These are phyloP conservation scores for Nigrospora osmanthi DNA, from an alignment of 2,329 filamentous ascomycete genomes.

Conservation along the genomic window DNA sequence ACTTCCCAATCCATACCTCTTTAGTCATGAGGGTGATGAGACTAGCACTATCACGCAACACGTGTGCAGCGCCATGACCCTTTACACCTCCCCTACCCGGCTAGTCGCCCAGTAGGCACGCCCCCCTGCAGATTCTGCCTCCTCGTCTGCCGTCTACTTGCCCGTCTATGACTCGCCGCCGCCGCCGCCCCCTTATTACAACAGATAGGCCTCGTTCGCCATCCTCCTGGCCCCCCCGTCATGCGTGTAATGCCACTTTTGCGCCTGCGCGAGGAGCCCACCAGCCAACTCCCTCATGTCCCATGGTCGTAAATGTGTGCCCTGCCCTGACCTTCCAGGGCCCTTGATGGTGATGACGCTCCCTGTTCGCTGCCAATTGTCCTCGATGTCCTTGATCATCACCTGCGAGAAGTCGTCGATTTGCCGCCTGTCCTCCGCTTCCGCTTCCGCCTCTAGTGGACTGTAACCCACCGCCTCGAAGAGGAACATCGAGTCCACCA, in stretches of 20 bases:
- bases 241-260: slow-evolving; percentile 14
- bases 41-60: no score
- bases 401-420: slow-evolving; percentile 31
- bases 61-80: no score
- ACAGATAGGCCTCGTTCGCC: no score
- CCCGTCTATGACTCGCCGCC: no score
- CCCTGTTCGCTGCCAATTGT: slow-evolving; percentile 31
- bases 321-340: slow-evolving; percentile 28
- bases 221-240: neutral
- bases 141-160: no score
- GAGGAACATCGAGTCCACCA: slow-evolving; percentile 10
- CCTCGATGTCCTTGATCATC: slow-evolving; percentile 35
- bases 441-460: neutral
- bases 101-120: no score
- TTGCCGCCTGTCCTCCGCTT: slow-evolving; percentile 16
- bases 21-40: no score
- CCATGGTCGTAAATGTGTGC: slow-evolving; percentile 15
- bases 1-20: no score
- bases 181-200: no score
- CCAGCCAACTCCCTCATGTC: slow-evolving; percentile 8
- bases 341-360: slow-evolving; percentile 28
- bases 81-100: no score
- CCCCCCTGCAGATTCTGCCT: no score
- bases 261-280: slow-evolving; percentile 9
- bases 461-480: slow-evolving; percentile 11